phyloP scores from a whole-genome alignment of 2,329 filamentous ascomycete species.

The Ceratocystis albifundus region DNA sequence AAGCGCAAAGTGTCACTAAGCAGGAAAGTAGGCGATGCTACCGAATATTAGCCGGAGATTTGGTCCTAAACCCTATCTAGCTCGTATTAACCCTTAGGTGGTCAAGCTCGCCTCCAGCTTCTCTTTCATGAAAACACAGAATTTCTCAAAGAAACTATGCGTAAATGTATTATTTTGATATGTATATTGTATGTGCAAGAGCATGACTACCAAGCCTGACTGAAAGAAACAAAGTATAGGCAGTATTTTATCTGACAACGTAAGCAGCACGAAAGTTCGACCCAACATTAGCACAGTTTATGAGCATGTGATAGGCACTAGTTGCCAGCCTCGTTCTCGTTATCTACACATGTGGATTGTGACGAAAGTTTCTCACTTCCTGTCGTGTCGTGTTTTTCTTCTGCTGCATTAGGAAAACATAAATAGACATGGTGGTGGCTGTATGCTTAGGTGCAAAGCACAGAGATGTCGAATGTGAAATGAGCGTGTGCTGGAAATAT shows the following conservation, averaged over 20 bases:
- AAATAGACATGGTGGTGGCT: not conserved
- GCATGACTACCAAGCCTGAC: too few relatives aligned
- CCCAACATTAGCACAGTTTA: too few relatives aligned
- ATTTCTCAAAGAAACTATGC: too few relatives aligned
- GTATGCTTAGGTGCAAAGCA: not conserved
- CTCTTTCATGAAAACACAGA: not conserved
- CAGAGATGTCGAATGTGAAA: not conserved
- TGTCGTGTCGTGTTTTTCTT: not conserved
- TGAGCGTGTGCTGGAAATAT: not conserved
- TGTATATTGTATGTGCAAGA: too few relatives aligned
- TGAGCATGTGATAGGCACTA: not conserved
- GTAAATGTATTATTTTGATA: too few relatives aligned
- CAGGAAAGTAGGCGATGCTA: not conserved
- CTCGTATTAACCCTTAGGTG: too few relatives aligned
- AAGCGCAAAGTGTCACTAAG: slow-evolving; percentile 15
- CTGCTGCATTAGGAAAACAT: not conserved
- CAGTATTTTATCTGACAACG: too few relatives aligned
- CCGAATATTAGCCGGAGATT: not conserved
- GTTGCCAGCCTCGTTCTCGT: not conserved
- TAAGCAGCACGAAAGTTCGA: too few relatives aligned
- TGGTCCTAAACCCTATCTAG: not conserved
- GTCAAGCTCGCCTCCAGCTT: not conserved
- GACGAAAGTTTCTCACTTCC: not conserved
- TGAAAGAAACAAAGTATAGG: too few relatives aligned
- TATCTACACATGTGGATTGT: not conserved